phyloP scores from a whole-genome alignment of 805 yeast genomes.

The Candida andamanensis region DNA sequence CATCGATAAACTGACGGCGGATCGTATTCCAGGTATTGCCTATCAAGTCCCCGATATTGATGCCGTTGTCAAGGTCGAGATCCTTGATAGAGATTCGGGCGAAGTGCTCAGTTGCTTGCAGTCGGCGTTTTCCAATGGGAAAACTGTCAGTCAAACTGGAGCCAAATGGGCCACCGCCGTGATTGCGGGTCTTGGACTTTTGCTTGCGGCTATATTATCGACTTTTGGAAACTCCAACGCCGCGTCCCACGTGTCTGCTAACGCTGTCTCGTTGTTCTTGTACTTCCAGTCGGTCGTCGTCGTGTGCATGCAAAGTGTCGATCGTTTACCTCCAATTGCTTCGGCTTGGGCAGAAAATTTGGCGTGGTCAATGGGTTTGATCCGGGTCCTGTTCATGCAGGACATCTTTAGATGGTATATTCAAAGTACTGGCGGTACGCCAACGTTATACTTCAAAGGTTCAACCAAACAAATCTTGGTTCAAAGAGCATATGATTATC shows the following conservation, averaged over 20 bases:
- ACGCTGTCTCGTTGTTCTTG: slow-evolving; percentile 73
- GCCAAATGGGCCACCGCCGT: slow-evolving; percentile 94
- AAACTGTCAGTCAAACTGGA: slow-evolving; percentile 72
- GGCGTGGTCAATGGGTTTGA: slow-evolving; percentile 94
- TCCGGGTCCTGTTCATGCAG: slow-evolving; percentile 77
- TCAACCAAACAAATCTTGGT: slow-evolving; percentile 64
- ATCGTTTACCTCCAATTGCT: slow-evolving; percentile 86
- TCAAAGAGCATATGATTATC: slow-evolving; percentile 52
- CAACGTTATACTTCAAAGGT: slow-evolving; percentile 60
- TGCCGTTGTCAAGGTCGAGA: slow-evolving; percentile 60
- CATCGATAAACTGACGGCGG: slow-evolving; percentile 44
- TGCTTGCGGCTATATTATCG: slow-evolving; percentile 76
- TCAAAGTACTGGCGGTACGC: slow-evolving; percentile 85
- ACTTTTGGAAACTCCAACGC: slow-evolving; percentile 85
- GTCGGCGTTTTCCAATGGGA: slow-evolving; percentile 69
- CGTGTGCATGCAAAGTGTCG: slow-evolving; percentile 79
- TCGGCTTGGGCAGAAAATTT: slow-evolving; percentile 87
- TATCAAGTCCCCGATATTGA: slow-evolving; percentile 84
- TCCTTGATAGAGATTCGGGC: slow-evolving; percentile 37
- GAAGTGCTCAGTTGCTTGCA: slow-evolving; percentile 67
- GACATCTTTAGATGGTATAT: slow-evolving; percentile 78
- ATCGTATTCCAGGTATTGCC: slow-evolving; percentile 76
- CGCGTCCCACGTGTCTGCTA: slow-evolving; percentile 84
- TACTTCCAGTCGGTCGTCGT: slow-evolving; percentile 88
- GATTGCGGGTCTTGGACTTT: slow-evolving; percentile 80